These are phyloP conservation scores for Thelonectria rubi DNA, from an alignment of 2,329 filamentous ascomycete species.

Conservation along the genomic window DNA sequence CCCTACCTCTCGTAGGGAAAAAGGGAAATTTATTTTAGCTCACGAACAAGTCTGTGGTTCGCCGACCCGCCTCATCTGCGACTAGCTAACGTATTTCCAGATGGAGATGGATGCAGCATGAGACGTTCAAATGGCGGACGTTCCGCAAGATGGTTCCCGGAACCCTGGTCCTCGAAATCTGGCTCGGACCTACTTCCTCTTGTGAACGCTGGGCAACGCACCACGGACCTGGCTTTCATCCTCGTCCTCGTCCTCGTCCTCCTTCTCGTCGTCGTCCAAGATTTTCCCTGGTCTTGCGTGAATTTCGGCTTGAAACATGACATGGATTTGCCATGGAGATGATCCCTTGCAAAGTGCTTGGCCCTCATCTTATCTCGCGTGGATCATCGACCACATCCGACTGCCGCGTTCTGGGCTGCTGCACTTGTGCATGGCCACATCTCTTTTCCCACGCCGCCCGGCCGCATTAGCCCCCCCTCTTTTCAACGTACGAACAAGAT, in stretches of 20 bases:
- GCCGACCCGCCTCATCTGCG: constrained; percentile 26
- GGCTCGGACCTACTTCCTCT: constrained; percentile 30
- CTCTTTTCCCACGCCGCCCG: constrained; percentile 11
- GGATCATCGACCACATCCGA: constrained; percentile 23
- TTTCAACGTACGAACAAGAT: constrained; percentile 17
- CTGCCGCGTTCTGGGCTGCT: constrained; percentile 13
- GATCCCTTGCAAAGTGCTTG: constrained; percentile 12
- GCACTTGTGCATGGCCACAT: constrained; percentile 5
- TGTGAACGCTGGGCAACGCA: constrained; percentile 18
- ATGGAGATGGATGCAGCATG: constrained; percentile 32
- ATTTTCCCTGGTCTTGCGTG: constrained; percentile 26
- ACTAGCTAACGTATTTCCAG: constrained; percentile 38
- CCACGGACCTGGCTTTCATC: constrained; percentile 7
- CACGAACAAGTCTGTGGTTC: constrained; percentile 37
- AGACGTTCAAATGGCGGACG: constrained; percentile 20
- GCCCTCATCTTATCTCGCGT: constrained; percentile 25
- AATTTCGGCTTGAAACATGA: constrained; percentile 22
- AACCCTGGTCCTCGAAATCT: constrained; percentile 22
- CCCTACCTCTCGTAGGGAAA: too few species aligned
- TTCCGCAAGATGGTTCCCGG: constrained; percentile 22
- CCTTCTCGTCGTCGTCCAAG: not conserved
- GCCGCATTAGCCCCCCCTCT: constrained; percentile 15
- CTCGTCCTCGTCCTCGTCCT: constrained; percentile 3
- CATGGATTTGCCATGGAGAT: constrained; percentile 7
- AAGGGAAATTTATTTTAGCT: constrained; percentile 31